Base-by-base conservation (phyloP, 192 early-diverging fungal genomes). In the Backusella luteola region DNA sequence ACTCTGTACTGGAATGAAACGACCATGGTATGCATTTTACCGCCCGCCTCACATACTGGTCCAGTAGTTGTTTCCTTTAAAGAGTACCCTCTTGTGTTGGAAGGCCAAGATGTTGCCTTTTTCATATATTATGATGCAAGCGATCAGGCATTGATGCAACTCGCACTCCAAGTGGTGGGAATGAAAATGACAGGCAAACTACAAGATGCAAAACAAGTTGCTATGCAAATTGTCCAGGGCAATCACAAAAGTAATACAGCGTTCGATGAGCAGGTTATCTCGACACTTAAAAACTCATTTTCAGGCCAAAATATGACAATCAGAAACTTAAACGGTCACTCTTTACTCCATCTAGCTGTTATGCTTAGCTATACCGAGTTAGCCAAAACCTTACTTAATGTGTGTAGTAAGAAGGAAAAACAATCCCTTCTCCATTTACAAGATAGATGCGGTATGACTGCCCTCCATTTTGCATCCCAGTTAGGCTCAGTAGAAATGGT, bases 111-210 rank as follows among this genome's bases (percentile, higher is more conserved):
- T 77, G n/a, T 44, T 73, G 34, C 66, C 73, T 38, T 83, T 19
- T 83, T 83, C 26, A 77, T 52, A 15, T 83, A 83, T 26, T 80
- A 67, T 73, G 76, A 80, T 72, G 76, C 97, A 78, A 86, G 92
- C 17, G 96, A 98, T 76, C 88, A 92, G 56, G 92, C 93, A 26
- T 80, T 98, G 73, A 91, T 96, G 83, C 95, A 96, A 76, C 85
- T 98, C 32, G 92, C 95, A 2, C 85, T 98, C 66, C 94, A 95
- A 70, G 91, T 96, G 1, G 88, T 96, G 0, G 96, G 96, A 17
- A 76, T 97, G 77, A 85, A 91, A 76, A 91, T 94, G 87, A 90
- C 88, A 4, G 94, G 90, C n/a, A 89, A 89, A 76, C 41, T 94
- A 39, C 92, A 93, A 69, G 90, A 92, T 75, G 91, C 93, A 9